A percentile compares a stretch with the other conserved stretches of the same genome.
Conservation (phyloP, 345 rosid species). For the Bretschneidera sinensis region DNA sequence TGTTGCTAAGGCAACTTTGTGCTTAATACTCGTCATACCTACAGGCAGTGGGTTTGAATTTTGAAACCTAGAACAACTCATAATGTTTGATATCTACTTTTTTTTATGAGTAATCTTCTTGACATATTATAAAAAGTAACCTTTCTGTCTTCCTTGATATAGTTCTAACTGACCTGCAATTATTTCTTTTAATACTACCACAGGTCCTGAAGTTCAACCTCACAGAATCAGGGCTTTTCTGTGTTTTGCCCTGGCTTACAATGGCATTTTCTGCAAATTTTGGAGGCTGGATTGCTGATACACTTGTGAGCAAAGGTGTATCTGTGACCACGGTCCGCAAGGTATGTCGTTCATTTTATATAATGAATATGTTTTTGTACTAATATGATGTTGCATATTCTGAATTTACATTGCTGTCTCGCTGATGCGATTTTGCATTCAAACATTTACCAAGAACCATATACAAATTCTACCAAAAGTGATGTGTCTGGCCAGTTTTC, state of each 20-base stretch:
- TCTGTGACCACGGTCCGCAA: constrained; percentile 84
- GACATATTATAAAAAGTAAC: not conserved
- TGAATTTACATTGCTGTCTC: not conserved
- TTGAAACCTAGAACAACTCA: not conserved
- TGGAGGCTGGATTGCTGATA: constrained; percentile 97
- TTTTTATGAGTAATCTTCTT: not conserved
- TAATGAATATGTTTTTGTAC: not conserved
- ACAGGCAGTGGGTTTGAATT: not conserved
- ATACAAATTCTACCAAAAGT: no score
- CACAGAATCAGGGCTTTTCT: constrained; percentile 78
- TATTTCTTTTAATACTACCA: constrained; percentile 10
- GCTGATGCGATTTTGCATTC: not conserved
- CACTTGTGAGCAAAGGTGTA: constrained; percentile 76
- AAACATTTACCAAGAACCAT: no score
- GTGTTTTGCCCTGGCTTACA: constrained; percentile 90
- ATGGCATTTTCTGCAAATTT: constrained; percentile 92
- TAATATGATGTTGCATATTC: not conserved
- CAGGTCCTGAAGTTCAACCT: constrained; percentile 91
- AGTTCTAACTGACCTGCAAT: not conserved
- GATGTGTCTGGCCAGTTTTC: no score
- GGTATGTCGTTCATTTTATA: constrained; percentile 37
- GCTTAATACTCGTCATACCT: not conserved
- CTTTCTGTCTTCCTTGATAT: not conserved
- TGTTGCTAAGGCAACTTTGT: no score
- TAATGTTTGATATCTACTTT: not conserved